A percentile compares a stretch with the other conserved stretches of the same genome.
phyloP scores from a whole-genome alignment of 108 stramenopile species.

The Hondaea fermentalgiana region DNA sequence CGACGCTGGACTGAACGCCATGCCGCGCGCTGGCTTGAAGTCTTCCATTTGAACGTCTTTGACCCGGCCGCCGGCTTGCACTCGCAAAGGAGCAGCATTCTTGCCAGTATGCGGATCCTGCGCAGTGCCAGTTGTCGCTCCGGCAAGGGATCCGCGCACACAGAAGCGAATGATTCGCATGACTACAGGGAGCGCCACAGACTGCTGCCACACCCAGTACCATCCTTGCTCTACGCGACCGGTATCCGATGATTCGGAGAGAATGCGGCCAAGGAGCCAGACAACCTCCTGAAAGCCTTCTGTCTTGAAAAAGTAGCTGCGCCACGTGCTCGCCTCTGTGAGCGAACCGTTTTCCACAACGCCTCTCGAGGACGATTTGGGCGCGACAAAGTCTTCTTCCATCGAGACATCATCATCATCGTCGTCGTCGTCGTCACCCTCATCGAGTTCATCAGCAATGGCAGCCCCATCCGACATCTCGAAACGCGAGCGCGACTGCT shows the following conservation, averaged over 20 bases:
- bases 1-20: constrained; percentile 6
- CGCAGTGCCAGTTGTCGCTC: not conserved
- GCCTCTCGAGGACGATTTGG: no score
- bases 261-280: not conserved
- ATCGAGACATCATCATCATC: no score
- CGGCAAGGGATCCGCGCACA: not conserved
- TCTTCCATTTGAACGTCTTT: not conserved
- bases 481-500: not conserved
- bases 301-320: not conserved
- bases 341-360: not conserved
- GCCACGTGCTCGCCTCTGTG: not conserved
- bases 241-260: not conserved
- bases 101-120: not conserved
- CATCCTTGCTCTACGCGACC: not conserved
- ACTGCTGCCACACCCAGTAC: constrained; percentile 15
- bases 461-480: not conserved
- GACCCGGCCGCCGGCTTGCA: not conserved
- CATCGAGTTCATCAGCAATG: no score
- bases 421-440: no score
- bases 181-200: not conserved
- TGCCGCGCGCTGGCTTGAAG: not conserved
- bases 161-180: constrained; percentile 11
- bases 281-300: not conserved
- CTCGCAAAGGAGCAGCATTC: not conserved
- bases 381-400: no score